phyloP scores from a whole-genome alignment of 441 rosid species.

The Erodium moschatum region DNA sequence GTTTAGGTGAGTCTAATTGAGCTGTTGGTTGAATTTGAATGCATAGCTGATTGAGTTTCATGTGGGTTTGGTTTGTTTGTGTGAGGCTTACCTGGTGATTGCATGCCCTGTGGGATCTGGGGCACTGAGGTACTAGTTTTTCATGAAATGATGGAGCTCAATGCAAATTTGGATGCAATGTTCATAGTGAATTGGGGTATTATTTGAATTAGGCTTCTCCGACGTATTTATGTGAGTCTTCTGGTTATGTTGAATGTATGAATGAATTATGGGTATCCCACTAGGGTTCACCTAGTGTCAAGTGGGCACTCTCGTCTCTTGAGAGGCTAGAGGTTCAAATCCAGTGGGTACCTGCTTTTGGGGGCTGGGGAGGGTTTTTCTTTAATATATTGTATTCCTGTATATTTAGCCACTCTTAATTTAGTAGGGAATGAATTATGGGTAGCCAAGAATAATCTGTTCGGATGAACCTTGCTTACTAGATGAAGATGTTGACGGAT shows the following conservation, averaged over 20 bases:
- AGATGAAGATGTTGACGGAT: conserved; percentile 11
- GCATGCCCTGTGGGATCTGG: conserved; percentile 17
- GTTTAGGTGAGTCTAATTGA: conserved; percentile 5
- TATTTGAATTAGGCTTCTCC: background rate
- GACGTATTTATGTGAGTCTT: too few species aligned
- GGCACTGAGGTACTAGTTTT: background rate
- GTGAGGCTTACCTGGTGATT: background rate
- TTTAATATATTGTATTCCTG: too few species aligned
- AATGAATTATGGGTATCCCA: too few species aligned
- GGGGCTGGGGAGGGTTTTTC: too few species aligned
- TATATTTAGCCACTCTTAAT: too few species aligned
- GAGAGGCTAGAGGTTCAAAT: too few species aligned
- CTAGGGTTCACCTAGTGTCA: too few species aligned
- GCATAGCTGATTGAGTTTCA: conserved; percentile 4
- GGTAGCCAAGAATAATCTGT: background rate
- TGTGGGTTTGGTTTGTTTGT: background rate
- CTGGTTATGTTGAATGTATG: too few species aligned
- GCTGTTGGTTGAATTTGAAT: conserved; percentile 13
- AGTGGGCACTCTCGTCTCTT: too few species aligned
- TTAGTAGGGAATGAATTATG: too few species aligned
- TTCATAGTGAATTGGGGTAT: conserved; percentile 2
- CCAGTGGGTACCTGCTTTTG: too few species aligned
- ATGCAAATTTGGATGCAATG: background rate
- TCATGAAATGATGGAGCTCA: background rate
- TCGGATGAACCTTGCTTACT: background rate